Percentiles rank a stretch among this genome's conserved stretches.
Conservation (phyloP, 495 filamentous ascomycete species). For the Lichina pygmaea region DNA sequence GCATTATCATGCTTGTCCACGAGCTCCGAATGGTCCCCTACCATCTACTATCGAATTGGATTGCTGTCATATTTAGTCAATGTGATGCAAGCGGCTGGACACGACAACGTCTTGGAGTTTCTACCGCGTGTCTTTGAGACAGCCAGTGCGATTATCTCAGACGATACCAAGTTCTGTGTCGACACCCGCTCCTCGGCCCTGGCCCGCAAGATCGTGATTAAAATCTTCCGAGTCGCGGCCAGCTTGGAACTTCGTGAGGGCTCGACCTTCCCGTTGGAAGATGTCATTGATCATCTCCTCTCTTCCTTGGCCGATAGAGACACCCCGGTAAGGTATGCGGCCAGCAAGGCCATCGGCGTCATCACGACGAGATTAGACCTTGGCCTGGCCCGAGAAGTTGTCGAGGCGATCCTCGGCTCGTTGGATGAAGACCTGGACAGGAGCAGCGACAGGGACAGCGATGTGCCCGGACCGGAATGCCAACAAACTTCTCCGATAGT, state of each 20-base stretch:
- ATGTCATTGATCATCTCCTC: conserved; percentile 38
- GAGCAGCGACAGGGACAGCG: conserved; percentile 6
- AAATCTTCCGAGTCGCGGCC: conserved; percentile 41
- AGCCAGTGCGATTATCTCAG: conserved; percentile 8
- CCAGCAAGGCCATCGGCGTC: conserved; percentile 77
- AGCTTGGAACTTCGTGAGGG: neutral
- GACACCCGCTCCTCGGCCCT: conserved; percentile 37
- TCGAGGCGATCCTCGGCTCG: conserved; percentile 54
- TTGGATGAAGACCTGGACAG: conserved; percentile 56
- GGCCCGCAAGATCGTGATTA: conserved; percentile 56
- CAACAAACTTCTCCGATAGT: neutral
- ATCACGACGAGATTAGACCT: conserved; percentile 51
- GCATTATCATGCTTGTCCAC: conserved; percentile 26
- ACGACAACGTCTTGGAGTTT: conserved; percentile 22
- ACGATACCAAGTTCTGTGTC: conserved; percentile 8
- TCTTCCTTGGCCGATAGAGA: conserved; percentile 50
- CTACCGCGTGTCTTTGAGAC: conserved; percentile 20
- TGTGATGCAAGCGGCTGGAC: conserved; percentile 29
- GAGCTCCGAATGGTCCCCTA: conserved; percentile 13
- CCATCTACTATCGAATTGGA: conserved; percentile 39
- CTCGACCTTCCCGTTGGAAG: conserved; percentile 15
- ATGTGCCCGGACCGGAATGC: neutral
- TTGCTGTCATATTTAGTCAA: conserved; percentile 53
- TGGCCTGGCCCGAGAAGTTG: conserved; percentile 58
- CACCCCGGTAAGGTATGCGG: conserved; percentile 66